Percentiles rank a stretch among this genome's conserved stretches.
These are phyloP conservation scores for Cinchona pubescens DNA, from an alignment of 257 asterid species.

Conservation along the genomic window DNA sequence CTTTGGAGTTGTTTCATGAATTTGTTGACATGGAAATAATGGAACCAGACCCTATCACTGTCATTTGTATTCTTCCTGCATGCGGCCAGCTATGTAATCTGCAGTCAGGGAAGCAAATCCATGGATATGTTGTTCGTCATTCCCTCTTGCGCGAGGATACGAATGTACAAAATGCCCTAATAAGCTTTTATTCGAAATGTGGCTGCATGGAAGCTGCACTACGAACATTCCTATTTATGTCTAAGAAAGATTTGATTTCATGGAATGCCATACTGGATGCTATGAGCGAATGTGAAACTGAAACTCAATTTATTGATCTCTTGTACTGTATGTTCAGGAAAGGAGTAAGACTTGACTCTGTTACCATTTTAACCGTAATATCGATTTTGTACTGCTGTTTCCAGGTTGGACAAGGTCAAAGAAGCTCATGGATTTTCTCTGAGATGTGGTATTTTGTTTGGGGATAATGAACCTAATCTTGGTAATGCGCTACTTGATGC, in stretches of 20 bases:
- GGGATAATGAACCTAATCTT: constrained; percentile 46
- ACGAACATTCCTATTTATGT: constrained; percentile 39
- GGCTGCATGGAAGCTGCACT: constrained; percentile 47
- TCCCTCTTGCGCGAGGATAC: constrained; percentile 39
- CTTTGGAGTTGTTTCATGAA: constrained; percentile 43
- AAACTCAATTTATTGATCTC: constrained; percentile 42
- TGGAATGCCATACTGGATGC: constrained; percentile 85
- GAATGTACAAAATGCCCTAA: constrained; percentile 63
- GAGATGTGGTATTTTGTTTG: constrained; percentile 37
- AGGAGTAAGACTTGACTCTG: constrained; percentile 59
- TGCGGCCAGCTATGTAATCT: constrained; percentile 49
- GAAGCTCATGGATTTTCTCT: constrained; percentile 72
- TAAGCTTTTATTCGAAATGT: constrained; percentile 66
- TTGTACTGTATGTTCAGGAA: constrained; percentile 43
- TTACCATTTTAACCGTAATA: constrained; percentile 55
- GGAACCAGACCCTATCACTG: constrained; percentile 55
- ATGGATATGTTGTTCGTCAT: constrained; percentile 59
- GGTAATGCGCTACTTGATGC: constrained; percentile 75
- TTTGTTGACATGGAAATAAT: constrained; percentile 33
- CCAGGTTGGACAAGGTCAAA: constrained; percentile 45
- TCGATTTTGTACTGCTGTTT: constrained; percentile 40
- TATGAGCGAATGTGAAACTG: constrained; percentile 43
- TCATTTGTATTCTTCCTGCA: constrained; percentile 70
- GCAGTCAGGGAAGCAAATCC: constrained; percentile 65
- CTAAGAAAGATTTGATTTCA: constrained; percentile 60